These are phyloP conservation scores for Aspergillus brasiliensis DNA, from an alignment of 2,329 filamentous ascomycete genomes.

Conservation along the genomic window DNA sequence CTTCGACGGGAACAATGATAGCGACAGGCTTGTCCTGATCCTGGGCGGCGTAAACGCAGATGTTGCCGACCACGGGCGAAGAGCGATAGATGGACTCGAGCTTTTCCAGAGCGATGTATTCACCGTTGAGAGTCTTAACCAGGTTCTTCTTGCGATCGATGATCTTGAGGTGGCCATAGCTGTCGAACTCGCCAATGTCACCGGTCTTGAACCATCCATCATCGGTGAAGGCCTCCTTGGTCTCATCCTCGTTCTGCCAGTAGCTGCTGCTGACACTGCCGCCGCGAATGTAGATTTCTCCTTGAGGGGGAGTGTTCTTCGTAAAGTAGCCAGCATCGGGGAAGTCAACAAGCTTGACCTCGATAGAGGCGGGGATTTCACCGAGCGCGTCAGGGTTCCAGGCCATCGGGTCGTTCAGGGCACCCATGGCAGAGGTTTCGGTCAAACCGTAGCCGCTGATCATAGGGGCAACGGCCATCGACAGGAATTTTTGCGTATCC, in stretches of 20 bases:
- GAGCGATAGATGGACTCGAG: conserved; percentile 89
- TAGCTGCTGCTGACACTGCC: conserved; percentile 74
- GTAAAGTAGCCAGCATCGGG: conserved; percentile 83
- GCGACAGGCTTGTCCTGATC: conserved; percentile 78
- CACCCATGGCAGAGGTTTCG: conserved; percentile 74
- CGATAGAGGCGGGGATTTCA: conserved; percentile 73
- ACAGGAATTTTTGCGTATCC: conserved; percentile 87
- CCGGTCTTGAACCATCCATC: conserved; percentile 98
- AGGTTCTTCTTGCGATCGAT: conserved; percentile 98
- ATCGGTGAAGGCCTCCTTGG: conserved; percentile 70
- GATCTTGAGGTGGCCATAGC: conserved; percentile 76
- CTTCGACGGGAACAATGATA: conserved; percentile 68
- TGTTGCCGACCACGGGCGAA: conserved; percentile 74
- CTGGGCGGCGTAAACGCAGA: conserved; percentile 81
- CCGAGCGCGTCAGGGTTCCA: conserved; percentile 80
- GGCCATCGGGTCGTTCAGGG: conserved; percentile 70
- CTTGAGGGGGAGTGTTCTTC: conserved; percentile 76
- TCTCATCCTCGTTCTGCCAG: conserved; percentile 84
- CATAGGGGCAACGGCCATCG: conserved; percentile 91
- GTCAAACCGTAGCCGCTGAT: conserved; percentile 91
- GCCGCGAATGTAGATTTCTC: conserved; percentile 89
- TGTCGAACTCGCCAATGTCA: conserved; percentile 88
- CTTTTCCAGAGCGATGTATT: conserved; percentile 97
- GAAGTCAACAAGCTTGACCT: conserved; percentile 90
- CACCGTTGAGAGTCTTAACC: conserved; percentile 91